These are phyloP conservation scores for Dysphania ambrosioides DNA, from an alignment of 148 eudicot species.

Conservation along the genomic window DNA sequence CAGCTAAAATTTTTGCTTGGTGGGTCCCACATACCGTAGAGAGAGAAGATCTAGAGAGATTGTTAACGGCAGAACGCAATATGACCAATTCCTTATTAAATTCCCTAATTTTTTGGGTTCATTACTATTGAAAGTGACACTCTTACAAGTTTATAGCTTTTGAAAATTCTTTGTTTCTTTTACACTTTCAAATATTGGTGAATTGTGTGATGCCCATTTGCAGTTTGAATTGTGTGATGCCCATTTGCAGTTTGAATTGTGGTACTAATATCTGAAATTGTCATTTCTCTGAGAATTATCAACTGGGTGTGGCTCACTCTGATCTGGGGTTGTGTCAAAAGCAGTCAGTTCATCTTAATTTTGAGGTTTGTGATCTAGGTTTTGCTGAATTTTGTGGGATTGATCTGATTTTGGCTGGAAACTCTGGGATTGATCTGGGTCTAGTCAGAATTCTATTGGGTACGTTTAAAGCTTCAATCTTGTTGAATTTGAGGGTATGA, in stretches of 20 bases:
- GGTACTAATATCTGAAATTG: constrained; percentile 1
- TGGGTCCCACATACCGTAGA: constrained; percentile 29
- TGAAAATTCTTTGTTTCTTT: too few relatives aligned
- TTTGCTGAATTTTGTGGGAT: background rate
- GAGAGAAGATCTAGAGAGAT: constrained; percentile 18
- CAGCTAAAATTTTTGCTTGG: background rate
- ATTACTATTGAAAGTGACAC: too few relatives aligned
- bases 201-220: background rate
- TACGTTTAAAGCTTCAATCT: constrained; percentile 6
- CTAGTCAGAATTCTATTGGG: constrained; percentile 22
- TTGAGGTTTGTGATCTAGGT: constrained; percentile 21
- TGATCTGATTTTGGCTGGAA: too few relatives aligned
- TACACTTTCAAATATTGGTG: too few relatives aligned
- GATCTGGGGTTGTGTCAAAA: constrained; percentile 15
- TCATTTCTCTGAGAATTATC: constrained; percentile 7
- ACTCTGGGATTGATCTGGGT: too few relatives aligned
- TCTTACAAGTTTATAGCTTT: too few relatives aligned
- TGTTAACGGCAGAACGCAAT: constrained; percentile 18
- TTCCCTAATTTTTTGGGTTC: background rate
- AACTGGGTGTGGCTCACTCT: constrained; percentile 16
- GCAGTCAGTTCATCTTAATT: background rate
- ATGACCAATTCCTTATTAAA: background rate
- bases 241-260: too few relatives aligned
- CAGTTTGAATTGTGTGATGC: too few relatives aligned
- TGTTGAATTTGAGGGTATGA: background rate